Evolutionary conservation across 257 asterid species (phyloP), one percentile per base, ranked within the genome.

Genomic region (Osmanthus fragrans): DNA sequence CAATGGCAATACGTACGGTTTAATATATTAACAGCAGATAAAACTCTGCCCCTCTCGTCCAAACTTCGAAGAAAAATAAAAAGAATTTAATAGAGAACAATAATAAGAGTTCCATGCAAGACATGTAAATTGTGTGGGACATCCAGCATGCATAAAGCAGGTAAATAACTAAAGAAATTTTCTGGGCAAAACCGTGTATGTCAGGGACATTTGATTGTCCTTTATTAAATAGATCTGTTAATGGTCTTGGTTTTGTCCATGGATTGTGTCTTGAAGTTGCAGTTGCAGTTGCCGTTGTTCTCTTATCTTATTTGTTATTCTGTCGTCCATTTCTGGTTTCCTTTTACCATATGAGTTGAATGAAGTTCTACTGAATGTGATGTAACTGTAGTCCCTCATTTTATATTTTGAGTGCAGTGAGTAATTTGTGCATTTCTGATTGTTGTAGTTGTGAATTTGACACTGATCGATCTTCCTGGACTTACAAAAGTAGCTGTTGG

Each of bases 401-500:
- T 84, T 39, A 72, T 79, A 69, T 80, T 80, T 79, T 72, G 19
- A 73, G 67, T 74, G 51, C 70, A 60, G 54, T 47, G 42, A 63
- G 58, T 82, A 63, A 80, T 79, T 49, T 81, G 49, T 47, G 15
- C 19, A 16, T 37, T 60, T 83, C 74, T 84, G 78, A 54, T 82
- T 74, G 34, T 85, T 85, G 86, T 96, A 96, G 99, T 96, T 69
- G 99, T 96, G 80, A 90, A 96, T 81, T 91, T 96, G 91, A 93
- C 99, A 37, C 82, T 96, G 83, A 86, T 96, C 56, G 98, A 96
- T 88, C 99, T 96, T 86, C 99, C 98, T 74, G 98, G 99, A 73
- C 98, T 93, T 70, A 96, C 99, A 34, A 96, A 96, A 80, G 99
- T 96, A 74, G 99, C 99, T 54, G 94, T 93, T 71, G 99, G 99